These are phyloP conservation scores for Gilbertella persicaria DNA, from an alignment of 371 early-diverging fungal genomes.

Conservation along the genomic window DNA sequence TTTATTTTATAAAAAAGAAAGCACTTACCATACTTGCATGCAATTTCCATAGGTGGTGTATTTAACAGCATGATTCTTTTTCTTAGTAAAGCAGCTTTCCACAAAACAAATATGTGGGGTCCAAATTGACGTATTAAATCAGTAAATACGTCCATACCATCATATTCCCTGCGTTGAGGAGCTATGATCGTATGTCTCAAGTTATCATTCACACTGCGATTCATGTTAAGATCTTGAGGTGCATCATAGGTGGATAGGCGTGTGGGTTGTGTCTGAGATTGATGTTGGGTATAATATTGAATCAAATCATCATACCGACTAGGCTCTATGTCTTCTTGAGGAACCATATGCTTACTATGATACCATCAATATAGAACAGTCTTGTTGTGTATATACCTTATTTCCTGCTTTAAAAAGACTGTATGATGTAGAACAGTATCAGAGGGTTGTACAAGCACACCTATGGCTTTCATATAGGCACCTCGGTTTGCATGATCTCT, in stretches of 20 bases:
- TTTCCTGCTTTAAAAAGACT: constrained; percentile 32
- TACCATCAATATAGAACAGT: neutral
- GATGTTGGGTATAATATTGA: constrained; percentile 11
- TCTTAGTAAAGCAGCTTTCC: constrained; percentile 59
- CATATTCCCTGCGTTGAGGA: neutral
- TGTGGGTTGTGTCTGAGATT: neutral
- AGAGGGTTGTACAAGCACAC: constrained; percentile 54
- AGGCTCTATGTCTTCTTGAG: neutral
- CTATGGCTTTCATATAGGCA: constrained; percentile 60
- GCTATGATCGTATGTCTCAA: constrained; percentile 1
- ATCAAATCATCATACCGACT: constrained; percentile 6
- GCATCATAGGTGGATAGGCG: too few species aligned
- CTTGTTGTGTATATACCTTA: constrained; percentile 27
- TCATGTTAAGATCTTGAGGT: neutral
- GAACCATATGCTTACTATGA: constrained; percentile 11
- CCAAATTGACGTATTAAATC: constrained; percentile 49
- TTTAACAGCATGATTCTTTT: constrained; percentile 58
- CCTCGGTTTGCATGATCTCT: constrained; percentile 44
- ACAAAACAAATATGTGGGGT: constrained; percentile 55
- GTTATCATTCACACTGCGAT: constrained; percentile 16
- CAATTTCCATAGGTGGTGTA: constrained; percentile 48
- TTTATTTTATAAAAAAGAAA: too few species aligned
- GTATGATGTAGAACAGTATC: constrained; percentile 56
- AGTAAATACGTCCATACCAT: constrained; percentile 31
- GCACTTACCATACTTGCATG: constrained; percentile 55